Evolutionary conservation across 306 rosid species (phyloP).

Genomic region (Sophora flavescens): DNA sequence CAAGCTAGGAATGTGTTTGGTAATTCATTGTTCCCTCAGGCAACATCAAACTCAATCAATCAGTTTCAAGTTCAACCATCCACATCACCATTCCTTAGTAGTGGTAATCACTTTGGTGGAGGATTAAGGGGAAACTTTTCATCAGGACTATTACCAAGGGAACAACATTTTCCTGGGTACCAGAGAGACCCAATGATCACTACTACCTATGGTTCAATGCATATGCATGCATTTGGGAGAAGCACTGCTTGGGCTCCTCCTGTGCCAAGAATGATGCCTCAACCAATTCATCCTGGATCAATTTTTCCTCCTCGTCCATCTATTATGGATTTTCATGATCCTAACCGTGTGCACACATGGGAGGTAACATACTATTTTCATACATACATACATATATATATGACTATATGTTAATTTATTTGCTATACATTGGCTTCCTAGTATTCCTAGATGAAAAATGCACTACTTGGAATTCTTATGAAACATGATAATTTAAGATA

Average conservation of each 20-base stretch:
- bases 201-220: background rate
- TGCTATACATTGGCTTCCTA: no score
- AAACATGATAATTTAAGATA: no score
- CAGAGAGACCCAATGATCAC: no score
- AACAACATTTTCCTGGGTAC: background rate
- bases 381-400: no score
- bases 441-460: no score
- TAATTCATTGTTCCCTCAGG: background rate
- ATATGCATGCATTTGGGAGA: background rate
- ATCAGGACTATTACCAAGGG: background rate
- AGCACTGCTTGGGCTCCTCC: background rate
- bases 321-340: background rate
- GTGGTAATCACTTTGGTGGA: background rate
- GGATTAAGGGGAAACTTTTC: background rate
- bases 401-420: no score
- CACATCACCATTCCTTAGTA: background rate
- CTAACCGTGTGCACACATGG: conserved; percentile 10
- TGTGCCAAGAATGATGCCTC: background rate
- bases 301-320: background rate
- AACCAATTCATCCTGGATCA: background rate
- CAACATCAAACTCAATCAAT: background rate
- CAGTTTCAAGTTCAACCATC: background rate
- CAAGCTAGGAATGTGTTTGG: no score
- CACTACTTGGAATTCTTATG: no score
- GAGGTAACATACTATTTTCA: conserved; percentile 32